Evolutionary conservation across 306 rosid species (phyloP).

Genomic region (Senna siamea): DNA sequence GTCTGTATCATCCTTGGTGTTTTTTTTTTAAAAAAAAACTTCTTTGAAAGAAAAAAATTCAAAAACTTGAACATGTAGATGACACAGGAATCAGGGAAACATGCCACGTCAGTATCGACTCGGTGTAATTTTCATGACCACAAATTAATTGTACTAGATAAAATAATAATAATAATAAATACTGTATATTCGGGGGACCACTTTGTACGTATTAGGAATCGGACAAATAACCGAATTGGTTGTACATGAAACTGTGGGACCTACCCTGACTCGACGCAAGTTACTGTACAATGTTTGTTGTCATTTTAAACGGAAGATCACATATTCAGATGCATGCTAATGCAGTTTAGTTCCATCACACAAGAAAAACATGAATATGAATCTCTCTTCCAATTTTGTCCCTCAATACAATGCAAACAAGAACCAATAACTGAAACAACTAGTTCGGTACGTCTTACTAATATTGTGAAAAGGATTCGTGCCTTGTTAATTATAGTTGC

Average conservation of each 20-base stretch:
- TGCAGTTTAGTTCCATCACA: not conserved
- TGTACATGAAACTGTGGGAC: not conserved
- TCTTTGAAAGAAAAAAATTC: not conserved
- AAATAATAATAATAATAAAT: too few relatives aligned
- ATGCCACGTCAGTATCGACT: not conserved
- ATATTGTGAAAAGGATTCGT: too few relatives aligned
- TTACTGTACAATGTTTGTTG: not conserved
- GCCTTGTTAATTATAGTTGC: too few relatives aligned
- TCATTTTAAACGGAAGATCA: too few relatives aligned
- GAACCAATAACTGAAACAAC: too few relatives aligned
- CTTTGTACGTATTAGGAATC: not conserved
- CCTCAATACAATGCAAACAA: not conserved
- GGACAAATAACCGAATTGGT: not conserved
- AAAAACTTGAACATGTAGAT: not conserved
- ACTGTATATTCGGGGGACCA: not conserved
- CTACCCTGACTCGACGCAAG: not conserved
- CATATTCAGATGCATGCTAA: not conserved
- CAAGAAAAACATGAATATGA: too few relatives aligned
- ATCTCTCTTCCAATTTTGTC: not conserved
- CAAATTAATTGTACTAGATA: not conserved
- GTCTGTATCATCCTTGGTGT: not conserved
- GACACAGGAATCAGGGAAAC: not conserved
- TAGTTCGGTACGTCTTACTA: too few relatives aligned
- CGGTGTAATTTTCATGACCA: conserved; percentile 3
- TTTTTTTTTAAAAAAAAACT: not conserved